Percentiles rank a stretch among this genome's conserved stretches.
phyloP scores from a whole-genome alignment of 2,329 filamentous ascomycete species.

The Aspergillus sp. region DNA sequence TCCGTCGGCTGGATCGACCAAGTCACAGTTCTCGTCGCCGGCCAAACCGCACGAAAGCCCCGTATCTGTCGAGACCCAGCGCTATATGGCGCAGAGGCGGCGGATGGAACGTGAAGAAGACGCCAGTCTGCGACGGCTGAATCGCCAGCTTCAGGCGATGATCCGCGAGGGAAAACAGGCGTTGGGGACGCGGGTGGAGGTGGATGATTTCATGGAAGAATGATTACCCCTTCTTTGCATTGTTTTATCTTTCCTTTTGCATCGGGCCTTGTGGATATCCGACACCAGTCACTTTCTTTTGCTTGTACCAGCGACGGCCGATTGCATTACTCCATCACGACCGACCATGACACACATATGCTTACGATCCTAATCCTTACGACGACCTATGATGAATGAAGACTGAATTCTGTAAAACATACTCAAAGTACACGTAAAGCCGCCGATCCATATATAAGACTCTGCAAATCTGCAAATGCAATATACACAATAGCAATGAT shows the following conservation, averaged over 20 bases:
- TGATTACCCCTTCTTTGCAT: background rate
- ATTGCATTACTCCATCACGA: background rate
- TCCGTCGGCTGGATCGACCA: conserved; percentile 22
- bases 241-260: conserved; percentile 11
- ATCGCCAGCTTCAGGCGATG: conserved; percentile 76
- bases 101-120: conserved; percentile 77
- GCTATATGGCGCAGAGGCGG: conserved; percentile 67
- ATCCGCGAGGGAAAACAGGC: conserved; percentile 86
- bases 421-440: too few species aligned
- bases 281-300: background rate
- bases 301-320: background rate
- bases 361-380: background rate
- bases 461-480: too few species aligned
- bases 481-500: too few species aligned
- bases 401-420: background rate
- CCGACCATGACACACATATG: background rate
- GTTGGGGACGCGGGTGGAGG: conserved; percentile 69
- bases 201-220: conserved; percentile 49
- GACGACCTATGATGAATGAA: background rate
- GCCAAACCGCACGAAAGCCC: conserved; percentile 30
- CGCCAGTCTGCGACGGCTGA: conserved; percentile 74
- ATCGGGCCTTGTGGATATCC: conserved; percentile 1
- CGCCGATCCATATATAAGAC: too few species aligned
- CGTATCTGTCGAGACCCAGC: conserved; percentile 61
- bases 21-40: conserved; percentile 22